Conservation (phyloP, 805 yeast genomes). For the Metschnikowia rubicola region DNA sequence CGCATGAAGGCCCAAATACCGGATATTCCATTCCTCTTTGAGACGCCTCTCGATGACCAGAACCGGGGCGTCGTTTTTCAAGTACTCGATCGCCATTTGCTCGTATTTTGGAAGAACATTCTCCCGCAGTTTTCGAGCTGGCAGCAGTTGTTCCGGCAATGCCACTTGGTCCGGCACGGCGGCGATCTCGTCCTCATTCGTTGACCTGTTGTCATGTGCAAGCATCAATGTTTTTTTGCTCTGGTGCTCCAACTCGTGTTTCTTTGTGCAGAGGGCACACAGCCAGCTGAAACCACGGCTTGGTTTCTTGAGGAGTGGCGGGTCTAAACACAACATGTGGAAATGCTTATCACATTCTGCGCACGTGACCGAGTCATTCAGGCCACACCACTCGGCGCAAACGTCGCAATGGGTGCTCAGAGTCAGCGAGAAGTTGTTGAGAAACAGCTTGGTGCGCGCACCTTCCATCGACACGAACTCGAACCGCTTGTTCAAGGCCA, state of each 20-base stretch:
- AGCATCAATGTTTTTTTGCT: slow-evolving; percentile 39
- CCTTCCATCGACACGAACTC: slow-evolving; percentile 73
- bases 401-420: slow-evolving; percentile 53
- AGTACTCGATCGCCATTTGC: slow-evolving; percentile 50
- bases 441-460: slow-evolving; percentile 59
- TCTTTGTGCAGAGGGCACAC: slow-evolving; percentile 74
- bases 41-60: slow-evolving; percentile 47
- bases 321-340: slow-evolving; percentile 83
- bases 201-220: slow-evolving; percentile 39
- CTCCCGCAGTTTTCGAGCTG: slow-evolving; percentile 2
- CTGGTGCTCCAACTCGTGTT: slow-evolving; percentile 44
- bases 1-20: slow-evolving; percentile 76
- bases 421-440: slow-evolving; percentile 56
- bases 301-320: slow-evolving; percentile 77
- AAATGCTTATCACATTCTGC: slow-evolving; percentile 68
- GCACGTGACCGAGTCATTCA: slow-evolving; percentile 72
- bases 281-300: slow-evolving; percentile 89
- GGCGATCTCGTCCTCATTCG: slow-evolving; percentile 35
- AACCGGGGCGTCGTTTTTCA: slow-evolving; percentile 41
- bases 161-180: not conserved
- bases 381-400: slow-evolving; percentile 83
- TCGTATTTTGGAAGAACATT: slow-evolving; percentile 50
- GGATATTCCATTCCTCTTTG: slow-evolving; percentile 75
- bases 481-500: slow-evolving; percentile 63
- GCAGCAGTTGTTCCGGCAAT: not conserved